These are phyloP conservation scores for Podospora comata DNA, from an alignment of 495 filamentous ascomycete genomes.

Conservation along the genomic window DNA sequence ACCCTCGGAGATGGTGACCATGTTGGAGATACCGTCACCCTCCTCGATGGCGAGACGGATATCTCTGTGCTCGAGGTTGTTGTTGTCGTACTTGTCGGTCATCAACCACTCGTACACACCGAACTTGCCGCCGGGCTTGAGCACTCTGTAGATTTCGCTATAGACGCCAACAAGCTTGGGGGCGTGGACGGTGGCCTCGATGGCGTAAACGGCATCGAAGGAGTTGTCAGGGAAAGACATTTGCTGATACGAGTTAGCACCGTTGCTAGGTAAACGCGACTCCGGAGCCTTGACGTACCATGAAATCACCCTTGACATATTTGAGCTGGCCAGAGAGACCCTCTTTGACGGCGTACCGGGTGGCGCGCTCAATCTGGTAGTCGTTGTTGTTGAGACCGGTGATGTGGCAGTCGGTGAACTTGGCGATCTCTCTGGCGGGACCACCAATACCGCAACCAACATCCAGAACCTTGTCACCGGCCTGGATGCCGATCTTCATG, in stretches of 20 bases:
- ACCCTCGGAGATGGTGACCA: slow-evolving; percentile 85
- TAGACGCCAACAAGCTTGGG: slow-evolving; percentile 95
- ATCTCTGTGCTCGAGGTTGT: slow-evolving; percentile 79
- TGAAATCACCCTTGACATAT: slow-evolving; percentile 97
- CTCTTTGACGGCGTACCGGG: slow-evolving; percentile 76
- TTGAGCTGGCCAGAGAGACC: slow-evolving; percentile 76
- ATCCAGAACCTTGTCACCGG: slow-evolving; percentile 87
- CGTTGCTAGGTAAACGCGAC: background rate
- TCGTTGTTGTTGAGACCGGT: slow-evolving; percentile 99
- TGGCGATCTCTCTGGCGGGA: slow-evolving; percentile 94
- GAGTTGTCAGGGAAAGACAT: slow-evolving; percentile 90
- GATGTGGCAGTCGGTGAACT: slow-evolving; percentile 87
- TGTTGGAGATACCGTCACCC: slow-evolving; percentile 97
- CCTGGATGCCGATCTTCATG: slow-evolving; percentile 78
- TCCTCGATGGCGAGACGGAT: slow-evolving; percentile 95
- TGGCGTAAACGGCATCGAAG: slow-evolving; percentile 97
- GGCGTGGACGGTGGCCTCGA: slow-evolving; percentile 95
- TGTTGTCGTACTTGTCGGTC: slow-evolving; percentile 92
- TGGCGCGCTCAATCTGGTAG: slow-evolving; percentile 97
- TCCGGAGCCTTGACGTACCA: slow-evolving; percentile 53
- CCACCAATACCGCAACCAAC: slow-evolving; percentile 98
- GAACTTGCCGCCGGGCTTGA: slow-evolving; percentile 95
- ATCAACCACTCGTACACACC: slow-evolving; percentile 99
- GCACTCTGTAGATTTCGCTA: slow-evolving; percentile 85
- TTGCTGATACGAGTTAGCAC: slow-evolving; percentile 54